Evolutionary conservation across 768 basidiomycete species (phyloP).

Genomic region (Hydnomerulius pinastri): DNA sequence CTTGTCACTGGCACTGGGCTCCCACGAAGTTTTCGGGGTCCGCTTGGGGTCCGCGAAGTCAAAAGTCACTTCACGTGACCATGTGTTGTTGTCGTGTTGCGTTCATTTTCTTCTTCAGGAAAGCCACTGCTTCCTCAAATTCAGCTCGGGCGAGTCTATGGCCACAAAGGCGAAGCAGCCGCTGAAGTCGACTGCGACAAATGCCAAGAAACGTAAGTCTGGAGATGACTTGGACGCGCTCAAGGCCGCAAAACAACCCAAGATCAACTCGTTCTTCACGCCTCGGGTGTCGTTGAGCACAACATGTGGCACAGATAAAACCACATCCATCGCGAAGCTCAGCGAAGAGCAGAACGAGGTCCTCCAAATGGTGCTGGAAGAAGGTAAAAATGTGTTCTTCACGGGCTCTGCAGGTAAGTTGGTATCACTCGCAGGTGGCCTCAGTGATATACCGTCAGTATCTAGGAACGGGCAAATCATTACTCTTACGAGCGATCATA

Average conservation of each 20-base stretch:
- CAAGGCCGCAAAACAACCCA: slow-evolving; percentile 20
- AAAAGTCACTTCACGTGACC: slow-evolving; percentile 4
- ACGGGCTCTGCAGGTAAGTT: slow-evolving; percentile 65
- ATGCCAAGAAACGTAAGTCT: slow-evolving; percentile 28
- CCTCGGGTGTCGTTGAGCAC: slow-evolving; percentile 28
- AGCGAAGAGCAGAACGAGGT: slow-evolving; percentile 57
- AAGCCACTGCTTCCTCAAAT: background rate
- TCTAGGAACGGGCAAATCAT: slow-evolving; percentile 65
- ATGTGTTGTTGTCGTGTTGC: slow-evolving; percentile 16
- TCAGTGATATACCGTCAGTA: background rate
- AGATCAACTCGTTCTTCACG: slow-evolving; percentile 27
- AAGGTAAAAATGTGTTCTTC: slow-evolving; percentile 64
- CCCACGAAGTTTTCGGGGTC: no score
- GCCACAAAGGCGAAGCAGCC: slow-evolving; percentile 9
- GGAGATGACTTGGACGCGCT: slow-evolving; percentile 2
- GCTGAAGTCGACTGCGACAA: slow-evolving; percentile 6
- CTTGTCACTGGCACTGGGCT: no score
- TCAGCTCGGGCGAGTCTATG: slow-evolving; percentile 5
- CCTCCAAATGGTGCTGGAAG: slow-evolving; percentile 52
- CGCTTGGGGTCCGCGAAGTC: background rate
- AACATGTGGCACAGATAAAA: slow-evolving; percentile 32
- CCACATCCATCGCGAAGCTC: slow-evolving; percentile 40
- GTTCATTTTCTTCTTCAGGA: slow-evolving; percentile 5
- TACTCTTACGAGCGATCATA: slow-evolving; percentile 61
- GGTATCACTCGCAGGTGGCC: background rate